Evolutionary conservation across 768 basidiomycete genomes (phyloP).

Genomic region (Scleroderma bovista): DNA sequence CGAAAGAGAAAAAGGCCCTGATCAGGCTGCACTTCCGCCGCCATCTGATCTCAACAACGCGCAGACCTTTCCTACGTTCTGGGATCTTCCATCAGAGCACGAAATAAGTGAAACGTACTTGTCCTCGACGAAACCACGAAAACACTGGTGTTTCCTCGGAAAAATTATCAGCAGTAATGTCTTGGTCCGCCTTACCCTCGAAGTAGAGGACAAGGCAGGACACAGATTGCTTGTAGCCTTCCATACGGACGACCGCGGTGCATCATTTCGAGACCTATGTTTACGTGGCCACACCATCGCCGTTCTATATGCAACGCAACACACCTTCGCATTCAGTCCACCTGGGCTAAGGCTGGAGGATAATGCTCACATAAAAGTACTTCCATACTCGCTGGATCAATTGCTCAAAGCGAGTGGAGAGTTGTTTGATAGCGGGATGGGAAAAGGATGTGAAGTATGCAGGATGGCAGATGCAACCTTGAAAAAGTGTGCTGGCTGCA

Average conservation of each 20-base stretch:
- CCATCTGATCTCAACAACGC: slow-evolving; percentile 24
- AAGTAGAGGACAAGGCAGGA: slow-evolving; percentile 26
- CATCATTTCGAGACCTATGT: slow-evolving; percentile 15
- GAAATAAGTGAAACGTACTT: slow-evolving; percentile 13
- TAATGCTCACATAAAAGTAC: slow-evolving; percentile 17
- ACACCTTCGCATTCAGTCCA: slow-evolving; percentile 25
- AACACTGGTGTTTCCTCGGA: slow-evolving; percentile 28
- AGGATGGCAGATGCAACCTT: slow-evolving; percentile 9
- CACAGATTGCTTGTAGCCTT: slow-evolving; percentile 21
- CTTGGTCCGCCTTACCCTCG: slow-evolving; percentile 23
- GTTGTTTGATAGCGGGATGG: slow-evolving; percentile 15
- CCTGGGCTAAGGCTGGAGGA: slow-evolving; percentile 25
- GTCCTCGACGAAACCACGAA: slow-evolving; percentile 21
- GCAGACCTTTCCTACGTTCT: slow-evolving; percentile 19
- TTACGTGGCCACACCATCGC: slow-evolving; percentile 25
- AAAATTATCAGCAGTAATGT: slow-evolving; percentile 18
- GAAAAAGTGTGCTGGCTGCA: slow-evolving; percentile 25
- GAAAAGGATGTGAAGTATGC: slow-evolving; percentile 19
- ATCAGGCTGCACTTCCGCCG: slow-evolving; percentile 14
- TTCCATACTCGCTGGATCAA: slow-evolving; percentile 20
- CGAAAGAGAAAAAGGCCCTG: slow-evolving; percentile 2
- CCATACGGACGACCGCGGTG: slow-evolving; percentile 28
- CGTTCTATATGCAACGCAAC: slow-evolving; percentile 27
- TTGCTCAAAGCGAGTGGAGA: slow-evolving; percentile 21
- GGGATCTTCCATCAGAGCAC: slow-evolving; percentile 18